Evolutionary conservation across 148 eudicot genomes (phyloP), one percentile per base, ranked within the genome.

Genomic region (Arbutus unedo): DNA sequence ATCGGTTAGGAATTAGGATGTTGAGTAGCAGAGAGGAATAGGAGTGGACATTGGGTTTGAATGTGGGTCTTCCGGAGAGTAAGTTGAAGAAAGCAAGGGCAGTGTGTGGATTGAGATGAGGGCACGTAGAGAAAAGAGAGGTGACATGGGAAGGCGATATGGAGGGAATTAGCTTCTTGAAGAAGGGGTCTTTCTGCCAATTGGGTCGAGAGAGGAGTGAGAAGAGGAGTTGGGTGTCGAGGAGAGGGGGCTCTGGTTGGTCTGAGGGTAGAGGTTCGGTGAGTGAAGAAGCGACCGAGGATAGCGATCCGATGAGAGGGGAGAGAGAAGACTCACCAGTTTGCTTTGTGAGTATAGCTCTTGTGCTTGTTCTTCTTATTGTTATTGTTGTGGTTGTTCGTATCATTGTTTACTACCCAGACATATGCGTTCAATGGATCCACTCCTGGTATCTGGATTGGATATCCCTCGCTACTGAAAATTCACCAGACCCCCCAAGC

Each of bases 131-230:
- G 78, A 93, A 91, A 67, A 93, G 83, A 16, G 85, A 76, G 57
- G 93, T 83, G 77, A 93, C 87, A 68, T 87, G 86, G 9, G 88
- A 82, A 6, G 93, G 86, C 19, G 92, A 84, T 53, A 93, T 67
- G 31, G 86, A 77, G 21, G 98, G 91, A 49, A 92, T 60, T 16
- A 93, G 49, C n/a, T 81, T 83, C 3, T 70, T 81, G 73, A 93
- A 81, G 5, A 86, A 88, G 6, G 95, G 94, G 79, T 93, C 80
- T 31, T 87, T 91, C 44, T 86, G 88, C 98, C 98, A 93, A 85
- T 90, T 88, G 9, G 98, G 94, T 8, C n/a, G 79, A 53, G 92
- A 91, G 16, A 92, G 88, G 66, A 93, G 82, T 8, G 88, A 77
- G 68, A 87, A 64, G 76, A 83, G 60, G 79, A 93, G 89, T 8